A percentile compares a stretch with the other conserved stretches of the same genome.
These are phyloP conservation scores for Malbranchea cinnamomea DNA, from an alignment of 2,329 filamentous ascomycete species.

Conservation along the genomic window DNA sequence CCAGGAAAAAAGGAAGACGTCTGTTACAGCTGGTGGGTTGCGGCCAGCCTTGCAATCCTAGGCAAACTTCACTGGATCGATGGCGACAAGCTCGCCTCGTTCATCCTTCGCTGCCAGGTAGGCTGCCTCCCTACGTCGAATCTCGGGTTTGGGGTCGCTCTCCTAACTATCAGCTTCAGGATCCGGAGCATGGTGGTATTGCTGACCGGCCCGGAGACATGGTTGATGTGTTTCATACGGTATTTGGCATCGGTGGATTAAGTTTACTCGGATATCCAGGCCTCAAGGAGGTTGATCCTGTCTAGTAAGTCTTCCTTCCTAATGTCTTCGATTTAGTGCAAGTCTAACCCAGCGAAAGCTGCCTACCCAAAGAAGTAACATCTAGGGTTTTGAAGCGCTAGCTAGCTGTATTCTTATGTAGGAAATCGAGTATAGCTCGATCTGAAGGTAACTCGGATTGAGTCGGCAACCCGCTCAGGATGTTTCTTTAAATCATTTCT, in stretches of 20 bases:
- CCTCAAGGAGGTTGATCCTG: slow-evolving; percentile 66
- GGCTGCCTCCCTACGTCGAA: slow-evolving; percentile 7
- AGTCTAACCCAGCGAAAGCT: slow-evolving; percentile 27
- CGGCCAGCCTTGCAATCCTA: slow-evolving; percentile 83
- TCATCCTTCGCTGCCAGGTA: slow-evolving; percentile 75
- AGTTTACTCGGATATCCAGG: slow-evolving; percentile 68
- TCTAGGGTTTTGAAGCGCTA: slow-evolving; percentile 39
- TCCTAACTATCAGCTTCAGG: slow-evolving; percentile 36
- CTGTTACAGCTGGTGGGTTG: slow-evolving; percentile 98
- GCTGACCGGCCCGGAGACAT: slow-evolving; percentile 83
- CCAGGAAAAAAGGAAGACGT: slow-evolving; percentile 95
- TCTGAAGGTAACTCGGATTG: no score
- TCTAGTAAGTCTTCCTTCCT: slow-evolving; percentile 49
- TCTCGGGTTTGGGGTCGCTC: slow-evolving; percentile 1
- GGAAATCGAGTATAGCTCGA: no score
- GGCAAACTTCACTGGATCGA: slow-evolving; percentile 87
- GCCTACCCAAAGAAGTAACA: slow-evolving; percentile 56
- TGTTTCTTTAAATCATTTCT: slow-evolving; percentile 1
- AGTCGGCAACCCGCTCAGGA: neutral
- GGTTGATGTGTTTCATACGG: slow-evolving; percentile 94
- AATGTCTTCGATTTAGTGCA: slow-evolving; percentile 11
- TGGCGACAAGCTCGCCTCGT: slow-evolving; percentile 56
- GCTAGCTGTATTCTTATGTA: slow-evolving; percentile 9
- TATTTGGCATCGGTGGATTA: slow-evolving; percentile 76
- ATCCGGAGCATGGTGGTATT: slow-evolving; percentile 68